A percentile compares a stretch with the other conserved stretches of the same genome.
Conservation (phyloP, 805 yeast species). For the Zygoascus biomembranicola region DNA sequence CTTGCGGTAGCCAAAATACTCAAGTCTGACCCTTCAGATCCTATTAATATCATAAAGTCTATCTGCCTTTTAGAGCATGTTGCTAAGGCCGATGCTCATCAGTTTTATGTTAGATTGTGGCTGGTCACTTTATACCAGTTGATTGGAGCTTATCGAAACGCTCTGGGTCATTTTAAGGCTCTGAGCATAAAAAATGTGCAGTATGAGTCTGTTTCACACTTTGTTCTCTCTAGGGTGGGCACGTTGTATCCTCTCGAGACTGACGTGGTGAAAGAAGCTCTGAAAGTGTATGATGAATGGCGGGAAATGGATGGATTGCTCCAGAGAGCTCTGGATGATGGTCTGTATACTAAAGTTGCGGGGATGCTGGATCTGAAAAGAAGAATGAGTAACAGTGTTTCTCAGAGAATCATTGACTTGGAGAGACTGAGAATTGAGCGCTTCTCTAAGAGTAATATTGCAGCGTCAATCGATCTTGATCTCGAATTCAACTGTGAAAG, state of each 20-base stretch:
- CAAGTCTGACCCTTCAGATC: constrained; percentile 30
- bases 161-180: constrained; percentile 43
- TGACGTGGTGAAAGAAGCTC: constrained; percentile 33
- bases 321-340: constrained; percentile 46
- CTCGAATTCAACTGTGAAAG: constrained; percentile 2
- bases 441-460: neutral
- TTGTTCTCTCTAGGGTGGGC: constrained; percentile 42
- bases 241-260: constrained; percentile 37
- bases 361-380: constrained; percentile 57
- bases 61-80: constrained; percentile 52
- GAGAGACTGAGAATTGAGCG: constrained; percentile 23
- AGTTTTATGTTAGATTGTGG: constrained; percentile 67
- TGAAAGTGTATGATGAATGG: constrained; percentile 45
- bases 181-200: constrained; percentile 70
- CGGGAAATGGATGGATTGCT: constrained; percentile 43
- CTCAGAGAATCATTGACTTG: constrained; percentile 25
- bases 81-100: constrained; percentile 50
- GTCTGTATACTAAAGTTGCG: constrained; percentile 56
- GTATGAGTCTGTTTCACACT: constrained; percentile 52
- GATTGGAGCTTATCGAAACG: constrained; percentile 46
- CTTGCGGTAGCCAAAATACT: constrained; percentile 39
- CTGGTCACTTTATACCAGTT: constrained; percentile 52
- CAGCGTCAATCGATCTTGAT: constrained; percentile 7
- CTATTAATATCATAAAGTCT: constrained; percentile 44
- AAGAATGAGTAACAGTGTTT: constrained; percentile 43